These are phyloP conservation scores for Diaporthe caulivora DNA, from an alignment of 2,329 filamentous ascomycete genomes.

Conservation along the genomic window DNA sequence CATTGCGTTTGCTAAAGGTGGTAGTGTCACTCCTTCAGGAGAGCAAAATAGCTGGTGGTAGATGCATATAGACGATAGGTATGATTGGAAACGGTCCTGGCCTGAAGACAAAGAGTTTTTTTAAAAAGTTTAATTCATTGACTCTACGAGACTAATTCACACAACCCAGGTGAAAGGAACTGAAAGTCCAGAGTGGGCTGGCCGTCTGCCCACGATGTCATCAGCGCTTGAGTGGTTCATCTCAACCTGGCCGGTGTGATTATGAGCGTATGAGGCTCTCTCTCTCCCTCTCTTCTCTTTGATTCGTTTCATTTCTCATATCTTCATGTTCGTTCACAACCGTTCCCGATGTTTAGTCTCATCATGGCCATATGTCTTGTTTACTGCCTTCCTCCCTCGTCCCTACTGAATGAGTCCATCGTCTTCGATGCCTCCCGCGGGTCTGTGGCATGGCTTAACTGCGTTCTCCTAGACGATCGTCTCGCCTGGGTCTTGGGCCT, in stretches of 20 bases:
- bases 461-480: neutral
- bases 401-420: neutral
- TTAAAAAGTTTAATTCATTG: constrained; percentile 18
- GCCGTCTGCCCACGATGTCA: neutral
- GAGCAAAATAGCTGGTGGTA: neutral
- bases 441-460: neutral
- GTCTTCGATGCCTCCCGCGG: neutral
- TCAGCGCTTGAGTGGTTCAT: neutral
- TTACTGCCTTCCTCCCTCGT: neutral
- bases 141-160: neutral
- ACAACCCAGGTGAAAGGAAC: neutral
- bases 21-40: constrained; percentile 11
- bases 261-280: neutral
- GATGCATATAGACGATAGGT: constrained; percentile 14
- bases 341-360: neutral
- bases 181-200: neutral
- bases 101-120: neutral
- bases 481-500: neutral
- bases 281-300: neutral
- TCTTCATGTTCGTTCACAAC: neutral
- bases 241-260: neutral
- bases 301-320: neutral
- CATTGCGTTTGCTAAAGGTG: constrained; percentile 5
- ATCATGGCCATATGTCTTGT: neutral
- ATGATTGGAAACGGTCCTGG: constrained; percentile 6